Evolutionary conservation across 1,284 basidiomycete species (phyloP), one percentile per base, ranked within the genome.

Genomic region (Ganoderma resinaceum): DNA sequence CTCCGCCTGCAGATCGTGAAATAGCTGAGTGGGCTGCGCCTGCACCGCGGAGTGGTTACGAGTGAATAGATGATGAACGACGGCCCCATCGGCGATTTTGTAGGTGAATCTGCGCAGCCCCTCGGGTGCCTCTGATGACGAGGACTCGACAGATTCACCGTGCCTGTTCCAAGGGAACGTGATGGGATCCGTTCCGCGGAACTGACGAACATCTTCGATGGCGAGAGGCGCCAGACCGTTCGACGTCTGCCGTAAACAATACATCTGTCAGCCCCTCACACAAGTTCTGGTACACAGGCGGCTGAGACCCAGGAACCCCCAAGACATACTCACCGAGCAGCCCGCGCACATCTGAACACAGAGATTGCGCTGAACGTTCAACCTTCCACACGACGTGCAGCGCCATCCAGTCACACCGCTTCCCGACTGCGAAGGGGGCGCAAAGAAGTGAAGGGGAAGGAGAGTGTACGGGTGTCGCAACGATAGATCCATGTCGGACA

Each of bases 51-150:
- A 67, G n/a, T 74, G 76, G 63, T 84, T 84, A 37, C 80, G 77
- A 4, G 82, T 83, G 71, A 82, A 83, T 49, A 84, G n/a, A 55
- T 83, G 83, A 38, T 77, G 77, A 37, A 80, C 70, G 3, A 38
- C 61, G 0, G 74, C 76, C 9, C 65, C 61, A 9, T 69, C 66
- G n/a, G 65, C 71, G 62, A 81, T 26, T n/a, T 46, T 35, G 65
- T 82, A 81, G 6, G 68, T 67, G 71, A 79, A 82, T 16, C 74
- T 74, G 18, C 77, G 76, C 71, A 81, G 77, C 9, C 74, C 77
- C 49, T 79, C 77, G 14, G 75, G 72, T 68, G 77, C 78, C 23
- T 66, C 58, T 8, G 40, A 52, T 4, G 75, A 66, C 11, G 29
- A 55, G 64, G 61, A 57, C 16, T 4, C 33, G 14, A 82, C 74